These are phyloP conservation scores for Fraxinus quadrangulata DNA, from an alignment of 257 asterid genomes.

Conservation along the genomic window DNA sequence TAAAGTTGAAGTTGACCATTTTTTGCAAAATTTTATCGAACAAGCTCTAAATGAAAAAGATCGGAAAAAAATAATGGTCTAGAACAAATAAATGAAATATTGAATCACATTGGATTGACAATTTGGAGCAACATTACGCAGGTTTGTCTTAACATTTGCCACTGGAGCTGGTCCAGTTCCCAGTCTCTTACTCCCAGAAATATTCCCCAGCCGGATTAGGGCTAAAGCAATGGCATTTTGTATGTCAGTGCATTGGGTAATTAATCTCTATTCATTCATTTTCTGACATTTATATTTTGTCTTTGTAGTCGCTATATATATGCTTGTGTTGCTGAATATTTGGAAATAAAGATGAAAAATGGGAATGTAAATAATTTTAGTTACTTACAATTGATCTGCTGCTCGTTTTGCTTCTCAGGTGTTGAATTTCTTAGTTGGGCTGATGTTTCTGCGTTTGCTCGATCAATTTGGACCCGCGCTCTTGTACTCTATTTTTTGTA, in stretches of 20 bases:
- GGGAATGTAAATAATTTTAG: not conserved
- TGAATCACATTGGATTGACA: not conserved
- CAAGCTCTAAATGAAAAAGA: not conserved
- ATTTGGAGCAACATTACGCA: conserved; percentile 35
- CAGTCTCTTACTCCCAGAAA: conserved; percentile 79
- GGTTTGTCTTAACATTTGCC: conserved; percentile 84
- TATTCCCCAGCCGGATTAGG: conserved; percentile 72
- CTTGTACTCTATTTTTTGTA: conserved; percentile 67
- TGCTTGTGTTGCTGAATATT: not conserved
- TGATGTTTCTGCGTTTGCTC: conserved; percentile 82
- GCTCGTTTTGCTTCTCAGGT: conserved; percentile 44
- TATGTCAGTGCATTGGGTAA: conserved; percentile 98
- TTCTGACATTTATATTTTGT: not conserved
- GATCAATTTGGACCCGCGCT: conserved; percentile 73
- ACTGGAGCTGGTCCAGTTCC: conserved; percentile 98
- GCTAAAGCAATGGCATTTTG: conserved; percentile 94
- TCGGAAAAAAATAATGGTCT: not conserved
- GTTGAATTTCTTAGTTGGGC: conserved; percentile 76
- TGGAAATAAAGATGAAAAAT: not conserved
- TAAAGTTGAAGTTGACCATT: no score
- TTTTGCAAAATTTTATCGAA: no score
- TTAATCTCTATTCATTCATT: not conserved
- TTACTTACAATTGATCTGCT: not conserved
- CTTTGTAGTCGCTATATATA: not conserved
- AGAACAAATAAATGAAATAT: not conserved